A percentile compares a stretch with the other conserved stretches of the same genome.
Evolutionary conservation across 345 rosid species (phyloP).

Genomic region (Populus ilicifolia): DNA sequence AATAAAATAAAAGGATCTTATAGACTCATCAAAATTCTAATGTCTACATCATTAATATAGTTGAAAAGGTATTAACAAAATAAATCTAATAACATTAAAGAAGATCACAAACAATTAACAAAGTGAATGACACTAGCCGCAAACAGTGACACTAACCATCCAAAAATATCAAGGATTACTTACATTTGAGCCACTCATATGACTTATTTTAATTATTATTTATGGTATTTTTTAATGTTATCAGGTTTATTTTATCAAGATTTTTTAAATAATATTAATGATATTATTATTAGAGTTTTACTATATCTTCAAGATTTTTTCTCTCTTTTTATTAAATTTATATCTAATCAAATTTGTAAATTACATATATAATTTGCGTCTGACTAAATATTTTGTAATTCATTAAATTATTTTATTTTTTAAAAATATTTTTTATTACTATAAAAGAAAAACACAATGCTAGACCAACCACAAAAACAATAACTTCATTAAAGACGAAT

Average conservation of each 20-base stretch:
- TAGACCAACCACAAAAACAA: too few relatives aligned
- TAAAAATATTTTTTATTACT: too few relatives aligned
- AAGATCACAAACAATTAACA: rapidly evolving
- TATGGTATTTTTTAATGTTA: rapidly evolving
- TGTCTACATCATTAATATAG: rapidly evolving
- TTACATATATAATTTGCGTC: too few relatives aligned
- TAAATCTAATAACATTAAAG: rapidly evolving
- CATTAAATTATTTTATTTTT: too few relatives aligned
- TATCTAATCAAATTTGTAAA: too few relatives aligned
- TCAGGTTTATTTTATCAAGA: rapidly evolving
- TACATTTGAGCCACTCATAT: rapidly evolving
- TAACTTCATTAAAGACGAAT: too few relatives aligned
- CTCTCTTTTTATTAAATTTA: too few relatives aligned
- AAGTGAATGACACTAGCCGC: rapidly evolving
- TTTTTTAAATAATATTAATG: rapidly evolving
- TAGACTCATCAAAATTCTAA: rapidly evolving
- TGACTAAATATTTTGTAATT: too few relatives aligned
- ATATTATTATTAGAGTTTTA: too few relatives aligned
- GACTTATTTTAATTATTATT: rapidly evolving
- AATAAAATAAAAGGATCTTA: too few relatives aligned
- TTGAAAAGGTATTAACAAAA: rapidly evolving
- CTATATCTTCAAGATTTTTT: too few relatives aligned
- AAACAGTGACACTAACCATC: rapidly evolving
- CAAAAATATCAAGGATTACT: rapidly evolving
- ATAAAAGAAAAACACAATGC: rapidly evolving